Evolutionary conservation across 1,139 yeast species (phyloP), one percentile per base, ranked within the genome.

Genomic region (Sugiyamaella japonica): DNA sequence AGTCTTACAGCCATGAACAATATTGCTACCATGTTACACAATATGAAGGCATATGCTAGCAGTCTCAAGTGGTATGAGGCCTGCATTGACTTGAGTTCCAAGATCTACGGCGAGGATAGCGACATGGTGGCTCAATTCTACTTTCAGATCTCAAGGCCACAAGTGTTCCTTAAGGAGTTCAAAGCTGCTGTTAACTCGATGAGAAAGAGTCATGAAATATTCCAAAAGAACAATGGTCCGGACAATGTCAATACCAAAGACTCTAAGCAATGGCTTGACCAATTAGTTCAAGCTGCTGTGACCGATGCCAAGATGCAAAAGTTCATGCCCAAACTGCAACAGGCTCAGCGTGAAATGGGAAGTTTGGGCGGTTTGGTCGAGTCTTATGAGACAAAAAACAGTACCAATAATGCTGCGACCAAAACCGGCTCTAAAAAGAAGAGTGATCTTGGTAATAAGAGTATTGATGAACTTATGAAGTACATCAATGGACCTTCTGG

Each of bases 81-180:
- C 49, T 75, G 86, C 10, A 69, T 81, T 53, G 76, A 71, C 1
- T 66, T 84, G 42, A 77, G 85, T 49, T 69, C 67, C 29, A 59
- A 70, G 42, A 63, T 80, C 46, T 82, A 81, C 64, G 95, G 91
- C 44, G 78, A 74, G 37, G 73, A 76, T 13, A 79, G 86, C 20
- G 82, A 80, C 64, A 78, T 83, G 53, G 76, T 84, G 38, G 91
- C 81, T 32, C 75, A 81, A 60, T 73, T 83, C 57, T 76, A 78
- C 63, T 85, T 80, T 74, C 86, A 89, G 66, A 77, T 80, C 55
- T 91, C 89, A 23, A 86, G 86, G 68, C 73, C 83, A 43, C 78
- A 83, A 52, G 78, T 87, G 46, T 73, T 80, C 53, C 66, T 73
- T 23, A 78, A 80, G 50, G 81, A 83, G 55, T 76, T 80, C 61